Conservation (phyloP, 495 filamentous ascomycete genomes). For the Hypoxylon lenormandii region DNA sequence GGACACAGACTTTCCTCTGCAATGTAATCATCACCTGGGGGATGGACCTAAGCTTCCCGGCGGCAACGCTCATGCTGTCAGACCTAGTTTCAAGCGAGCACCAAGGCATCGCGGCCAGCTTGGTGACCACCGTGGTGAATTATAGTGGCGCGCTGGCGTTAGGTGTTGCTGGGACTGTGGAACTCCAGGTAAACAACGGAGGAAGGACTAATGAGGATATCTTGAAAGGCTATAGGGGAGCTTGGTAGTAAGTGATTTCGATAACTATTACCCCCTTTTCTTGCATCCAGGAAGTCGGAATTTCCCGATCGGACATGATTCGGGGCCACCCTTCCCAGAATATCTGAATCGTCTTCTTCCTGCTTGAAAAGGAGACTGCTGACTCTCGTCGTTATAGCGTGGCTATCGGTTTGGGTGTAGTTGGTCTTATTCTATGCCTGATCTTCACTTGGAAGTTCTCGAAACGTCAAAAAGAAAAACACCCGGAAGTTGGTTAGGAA, state of each 20-base stretch:
- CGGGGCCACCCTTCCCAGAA: not conserved
- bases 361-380: slow-evolving; percentile 6
- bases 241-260: slow-evolving; percentile 49
- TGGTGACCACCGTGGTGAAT: slow-evolving; percentile 62
- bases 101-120: slow-evolving; percentile 60
- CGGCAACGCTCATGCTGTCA: slow-evolving; percentile 58
- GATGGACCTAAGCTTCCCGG: slow-evolving; percentile 64
- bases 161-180: slow-evolving; percentile 63
- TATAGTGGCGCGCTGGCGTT: slow-evolving; percentile 63
- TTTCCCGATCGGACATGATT: not conserved
- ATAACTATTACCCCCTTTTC: slow-evolving; percentile 1
- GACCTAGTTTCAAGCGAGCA: slow-evolving; percentile 59
- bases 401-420: slow-evolving; percentile 43
- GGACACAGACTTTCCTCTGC: slow-evolving; percentile 62
- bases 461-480: slow-evolving; percentile 27
- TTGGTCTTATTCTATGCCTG: slow-evolving; percentile 42
- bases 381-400: slow-evolving; percentile 23
- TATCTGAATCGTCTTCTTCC: not conserved
- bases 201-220: slow-evolving; percentile 52
- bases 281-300: not conserved
- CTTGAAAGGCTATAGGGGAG: slow-evolving; percentile 57
- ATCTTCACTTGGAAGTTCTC: slow-evolving; percentile 49
- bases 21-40: slow-evolving; percentile 66
- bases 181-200: slow-evolving; percentile 52
- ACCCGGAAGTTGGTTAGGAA: slow-evolving; percentile 1